Evolutionary conservation across 2,329 filamentous ascomycete genomes (phyloP).

Genomic region (Colletotrichum magnum): DNA sequence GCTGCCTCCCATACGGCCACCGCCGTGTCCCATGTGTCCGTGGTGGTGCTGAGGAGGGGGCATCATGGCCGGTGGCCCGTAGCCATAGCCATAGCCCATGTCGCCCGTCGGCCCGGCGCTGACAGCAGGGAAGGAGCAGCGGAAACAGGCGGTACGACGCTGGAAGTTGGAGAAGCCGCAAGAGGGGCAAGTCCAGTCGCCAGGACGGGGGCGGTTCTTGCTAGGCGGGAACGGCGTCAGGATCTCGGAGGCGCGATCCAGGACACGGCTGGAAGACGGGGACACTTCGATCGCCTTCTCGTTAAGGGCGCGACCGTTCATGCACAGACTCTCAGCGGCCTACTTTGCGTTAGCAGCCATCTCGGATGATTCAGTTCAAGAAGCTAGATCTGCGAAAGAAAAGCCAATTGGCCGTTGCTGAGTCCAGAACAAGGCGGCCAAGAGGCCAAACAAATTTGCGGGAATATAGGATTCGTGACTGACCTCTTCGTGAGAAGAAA

Average conservation of each 20-base stretch:
- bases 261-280: constrained; percentile 94
- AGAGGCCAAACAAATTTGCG: neutral
- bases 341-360: constrained; percentile 52
- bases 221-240: constrained; percentile 97
- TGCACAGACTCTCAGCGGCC: constrained; percentile 98
- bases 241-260: constrained; percentile 96
- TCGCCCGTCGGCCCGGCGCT: constrained; percentile 80
- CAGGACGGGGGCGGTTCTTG: constrained; percentile 96
- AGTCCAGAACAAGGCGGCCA: neutral
- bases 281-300: constrained; percentile 99
- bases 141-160: constrained; percentile 97
- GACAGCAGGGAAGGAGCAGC: constrained; percentile 98
- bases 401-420: neutral
- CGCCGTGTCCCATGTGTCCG: constrained; percentile 68
- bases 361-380: neutral
- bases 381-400: neutral
- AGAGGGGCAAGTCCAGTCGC: constrained; percentile 98
- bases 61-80: constrained; percentile 85
- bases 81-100: constrained; percentile 70
- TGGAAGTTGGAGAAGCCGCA: constrained; percentile 99
- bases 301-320: constrained; percentile 98
- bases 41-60: constrained; percentile 79
- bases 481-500: constrained; percentile 99
- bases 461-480: constrained; percentile 51
- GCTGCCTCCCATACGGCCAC: constrained; percentile 83